phyloP scores from a whole-genome alignment of 2,329 filamentous ascomycete genomes.

The Dothideomycetidae sp. region DNA sequence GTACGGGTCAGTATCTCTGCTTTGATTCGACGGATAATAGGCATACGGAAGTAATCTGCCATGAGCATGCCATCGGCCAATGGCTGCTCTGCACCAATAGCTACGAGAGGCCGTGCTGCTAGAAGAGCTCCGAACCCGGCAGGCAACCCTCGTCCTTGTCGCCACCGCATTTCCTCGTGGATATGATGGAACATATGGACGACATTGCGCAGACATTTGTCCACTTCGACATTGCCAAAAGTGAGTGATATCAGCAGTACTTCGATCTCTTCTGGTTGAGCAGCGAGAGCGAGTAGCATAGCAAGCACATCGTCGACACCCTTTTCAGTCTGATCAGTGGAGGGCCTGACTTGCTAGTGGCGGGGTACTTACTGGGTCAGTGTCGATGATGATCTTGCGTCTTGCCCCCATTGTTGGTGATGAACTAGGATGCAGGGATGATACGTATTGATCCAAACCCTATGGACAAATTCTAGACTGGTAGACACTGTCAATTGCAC shows the following conservation, averaged over 20 bases:
- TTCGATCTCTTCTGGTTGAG: slow-evolving; percentile 71
- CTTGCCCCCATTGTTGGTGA: slow-evolving; percentile 25
- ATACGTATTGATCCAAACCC: neutral
- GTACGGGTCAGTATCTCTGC: slow-evolving; percentile 7
- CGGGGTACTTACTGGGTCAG: slow-evolving; percentile 4
- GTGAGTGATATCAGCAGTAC: slow-evolving; percentile 75
- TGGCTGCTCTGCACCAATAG: slow-evolving; percentile 74
- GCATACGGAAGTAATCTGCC: slow-evolving; percentile 65
- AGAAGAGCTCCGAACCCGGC: slow-evolving; percentile 61
- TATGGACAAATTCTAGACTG: neutral
- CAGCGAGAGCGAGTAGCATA: slow-evolving; percentile 71
- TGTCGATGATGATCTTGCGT: slow-evolving; percentile 70
- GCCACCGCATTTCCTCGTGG: slow-evolving; percentile 77
- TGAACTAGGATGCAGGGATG: neutral
- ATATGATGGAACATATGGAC: slow-evolving; percentile 85
- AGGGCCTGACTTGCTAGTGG: neutral
- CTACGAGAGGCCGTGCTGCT: slow-evolving; percentile 55
- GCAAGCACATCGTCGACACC: slow-evolving; percentile 88
- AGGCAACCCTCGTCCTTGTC: slow-evolving; percentile 50
- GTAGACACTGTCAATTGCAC: neutral
- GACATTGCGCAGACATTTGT: slow-evolving; percentile 75
- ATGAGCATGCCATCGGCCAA: slow-evolving; percentile 66
- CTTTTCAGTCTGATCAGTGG: slow-evolving; percentile 17
- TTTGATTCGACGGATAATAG: neutral
- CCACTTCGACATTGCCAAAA: slow-evolving; percentile 82